Base-by-base conservation (phyloP, 768 basidiomycete species). In the Suillus occidentalis region DNA sequence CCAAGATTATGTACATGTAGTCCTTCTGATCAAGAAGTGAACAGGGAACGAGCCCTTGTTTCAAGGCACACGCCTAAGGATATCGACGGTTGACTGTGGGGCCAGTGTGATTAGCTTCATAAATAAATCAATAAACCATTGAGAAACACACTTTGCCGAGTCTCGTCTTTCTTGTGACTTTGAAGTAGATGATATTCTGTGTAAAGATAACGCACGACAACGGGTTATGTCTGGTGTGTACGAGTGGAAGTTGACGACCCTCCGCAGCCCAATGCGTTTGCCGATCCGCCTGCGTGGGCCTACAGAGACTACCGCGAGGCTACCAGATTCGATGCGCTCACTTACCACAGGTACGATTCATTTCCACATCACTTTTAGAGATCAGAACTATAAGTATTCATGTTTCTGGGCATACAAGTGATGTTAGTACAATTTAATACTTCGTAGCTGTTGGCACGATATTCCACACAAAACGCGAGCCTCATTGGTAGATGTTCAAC, bases 401-500 rank as follows among this genome's bases (percentile, higher is more conserved):
- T 3, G 20, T n/a, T 55, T n/a, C 31, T 55, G 20, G 53, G 34
- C 20, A n/a, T n/a, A 36, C 34, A 55, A 6, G 9, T 13, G 5
- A 34, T 36, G 20, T 55, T 20, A 40, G 18, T 28, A 28, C 16
- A 25, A 20, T 25, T 25, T 18, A 10, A 39, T 58, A 25, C 39
- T 12, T 58, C 2, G 22, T 39, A 58, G 16, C 39, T 40, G 39
- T 37, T 28, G 16, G 25, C 18, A 28, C 10, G 57, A 3, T 18
- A 25, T n/a, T 36, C 16, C 9, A 58, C n/a, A 10, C 22, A 18
- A 39, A 40, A 25, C 22, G 22, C 22, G 6, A 10, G 25, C 39
- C 39, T 71, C 42, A 75, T 39, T 77, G 55, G 67, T 80, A 83
- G 20, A 83, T 73, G 31, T 70, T 67, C 49, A 83, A 49, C 8